Evolutionary conservation across 192 early-diverging fungal genomes (phyloP).

Genomic region (Martensiomyces pterosporus): DNA sequence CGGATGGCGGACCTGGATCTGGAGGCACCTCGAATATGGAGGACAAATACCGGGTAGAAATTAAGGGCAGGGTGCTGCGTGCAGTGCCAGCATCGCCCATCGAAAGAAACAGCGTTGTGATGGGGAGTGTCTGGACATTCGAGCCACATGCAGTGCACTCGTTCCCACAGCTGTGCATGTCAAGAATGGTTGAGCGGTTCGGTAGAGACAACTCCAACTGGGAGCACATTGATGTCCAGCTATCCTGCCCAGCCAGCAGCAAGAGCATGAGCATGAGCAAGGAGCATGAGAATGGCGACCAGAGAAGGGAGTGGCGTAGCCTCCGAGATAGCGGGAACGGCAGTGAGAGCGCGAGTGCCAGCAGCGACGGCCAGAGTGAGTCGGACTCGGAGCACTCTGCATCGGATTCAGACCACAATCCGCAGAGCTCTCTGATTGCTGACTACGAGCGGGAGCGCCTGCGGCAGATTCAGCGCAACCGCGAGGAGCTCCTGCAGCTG

Average conservation of each 20-base stretch:
- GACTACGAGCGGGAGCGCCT: conserved; percentile 47
- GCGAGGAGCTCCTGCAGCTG: conserved; percentile 44
- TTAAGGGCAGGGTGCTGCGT: conserved; percentile 23
- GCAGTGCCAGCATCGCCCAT: conserved; percentile 72
- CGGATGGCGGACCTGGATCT: conserved; percentile 17
- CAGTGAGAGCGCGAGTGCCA: background rate
- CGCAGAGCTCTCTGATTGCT: conserved; percentile 24
- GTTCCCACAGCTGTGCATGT: conserved; percentile 69
- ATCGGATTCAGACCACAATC: too few relatives aligned
- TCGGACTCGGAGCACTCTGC: conserved; percentile 32
- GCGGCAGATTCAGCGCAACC: conserved; percentile 47
- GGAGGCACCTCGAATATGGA: too few relatives aligned
- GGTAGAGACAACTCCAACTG: conserved; percentile 75
- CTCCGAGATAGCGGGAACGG: background rate
- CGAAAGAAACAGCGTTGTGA: conserved; percentile 77
- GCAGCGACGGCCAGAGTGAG: background rate
- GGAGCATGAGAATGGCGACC: background rate
- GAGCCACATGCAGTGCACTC: conserved; percentile 45
- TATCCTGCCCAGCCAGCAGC: conserved; percentile 23
- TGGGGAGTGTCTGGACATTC: conserved; percentile 91
- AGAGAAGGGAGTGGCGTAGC: background rate
- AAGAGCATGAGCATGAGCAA: background rate
- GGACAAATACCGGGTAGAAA: conserved; percentile 1
- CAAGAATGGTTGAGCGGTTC: conserved; percentile 86
- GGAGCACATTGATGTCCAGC: conserved; percentile 66